Conservation (phyloP, 2,329 filamentous ascomycete species). For the Pseudopithomyces maydicus region DNA sequence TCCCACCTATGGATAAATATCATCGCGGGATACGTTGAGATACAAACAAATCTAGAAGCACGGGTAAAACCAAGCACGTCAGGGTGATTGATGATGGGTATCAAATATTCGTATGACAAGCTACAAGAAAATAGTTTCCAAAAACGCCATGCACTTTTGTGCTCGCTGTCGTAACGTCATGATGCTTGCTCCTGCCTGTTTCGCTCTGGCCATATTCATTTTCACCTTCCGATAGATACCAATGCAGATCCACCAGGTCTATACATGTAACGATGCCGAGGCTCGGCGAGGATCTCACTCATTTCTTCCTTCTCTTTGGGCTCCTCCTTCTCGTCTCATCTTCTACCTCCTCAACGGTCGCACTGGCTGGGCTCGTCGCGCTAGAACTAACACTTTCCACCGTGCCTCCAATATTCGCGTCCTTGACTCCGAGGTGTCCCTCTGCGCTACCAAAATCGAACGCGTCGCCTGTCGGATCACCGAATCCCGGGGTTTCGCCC, state of each 20-base stretch:
- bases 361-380: conserved; percentile 42
- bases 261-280: not conserved
- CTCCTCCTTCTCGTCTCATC: conserved; percentile 34
- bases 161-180: conserved; percentile 6
- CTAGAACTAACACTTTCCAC: conserved; percentile 50
- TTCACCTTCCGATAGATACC: not conserved
- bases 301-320: conserved; percentile 39
- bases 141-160: not conserved
- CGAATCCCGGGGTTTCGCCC: conserved; percentile 10
- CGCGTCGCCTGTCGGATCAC: conserved; percentile 8
- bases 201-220: not conserved
- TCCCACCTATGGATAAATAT: no score
- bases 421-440: conserved; percentile 10
- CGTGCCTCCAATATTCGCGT: conserved; percentile 23
- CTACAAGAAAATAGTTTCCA: not conserved
- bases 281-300: not conserved
- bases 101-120: not conserved
- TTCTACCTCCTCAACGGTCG: conserved; percentile 44
- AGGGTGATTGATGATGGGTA: not conserved
- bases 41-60: no score
- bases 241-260: not conserved
- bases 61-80: no score
- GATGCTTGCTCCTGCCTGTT: not conserved
- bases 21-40: no score
- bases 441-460: conserved; percentile 6